phyloP scores from a whole-genome alignment of 495 filamentous ascomycete species.

The Cercophora sp. region DNA sequence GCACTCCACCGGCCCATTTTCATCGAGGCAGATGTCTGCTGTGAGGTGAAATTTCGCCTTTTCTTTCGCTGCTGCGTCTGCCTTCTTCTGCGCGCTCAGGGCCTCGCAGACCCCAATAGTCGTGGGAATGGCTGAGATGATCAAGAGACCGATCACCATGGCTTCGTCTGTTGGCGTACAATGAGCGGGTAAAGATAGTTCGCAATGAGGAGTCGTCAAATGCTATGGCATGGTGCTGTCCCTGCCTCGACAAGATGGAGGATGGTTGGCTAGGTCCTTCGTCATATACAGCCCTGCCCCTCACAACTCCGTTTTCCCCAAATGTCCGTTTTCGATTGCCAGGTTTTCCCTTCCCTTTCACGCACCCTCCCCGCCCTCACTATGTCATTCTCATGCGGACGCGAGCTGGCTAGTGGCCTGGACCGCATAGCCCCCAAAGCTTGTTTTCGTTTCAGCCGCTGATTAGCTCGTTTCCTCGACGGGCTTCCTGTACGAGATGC shows the following conservation, averaged over 20 bases:
- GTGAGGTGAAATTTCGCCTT: constrained; percentile 49
- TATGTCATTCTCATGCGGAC: constrained; percentile 17
- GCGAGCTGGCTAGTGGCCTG: background rate
- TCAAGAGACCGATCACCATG: constrained; percentile 46
- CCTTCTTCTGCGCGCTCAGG: constrained; percentile 48
- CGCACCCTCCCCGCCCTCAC: constrained; percentile 6
- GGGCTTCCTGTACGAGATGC: background rate
- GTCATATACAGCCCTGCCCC: constrained; percentile 17
- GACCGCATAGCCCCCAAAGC: constrained; percentile 12
- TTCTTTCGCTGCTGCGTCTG: constrained; percentile 46
- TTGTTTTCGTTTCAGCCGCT: constrained; percentile 16
- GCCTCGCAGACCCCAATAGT: constrained; percentile 49
- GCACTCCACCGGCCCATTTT: constrained; percentile 32
- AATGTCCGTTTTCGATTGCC: background rate
- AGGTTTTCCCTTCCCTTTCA: constrained; percentile 2
- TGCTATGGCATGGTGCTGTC: background rate
- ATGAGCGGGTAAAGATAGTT: background rate
- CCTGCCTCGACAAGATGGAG: background rate
- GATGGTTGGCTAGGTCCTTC: constrained; percentile 7
- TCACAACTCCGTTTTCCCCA: constrained; percentile 9
- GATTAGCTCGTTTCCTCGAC: background rate
- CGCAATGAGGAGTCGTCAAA: background rate
- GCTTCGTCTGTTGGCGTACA: background rate
- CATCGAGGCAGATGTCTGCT: constrained; percentile 41
- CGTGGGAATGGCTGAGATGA: constrained; percentile 45